Conservation (phyloP, 1,139 yeast species). For the Scheffersomyces titani region DNA sequence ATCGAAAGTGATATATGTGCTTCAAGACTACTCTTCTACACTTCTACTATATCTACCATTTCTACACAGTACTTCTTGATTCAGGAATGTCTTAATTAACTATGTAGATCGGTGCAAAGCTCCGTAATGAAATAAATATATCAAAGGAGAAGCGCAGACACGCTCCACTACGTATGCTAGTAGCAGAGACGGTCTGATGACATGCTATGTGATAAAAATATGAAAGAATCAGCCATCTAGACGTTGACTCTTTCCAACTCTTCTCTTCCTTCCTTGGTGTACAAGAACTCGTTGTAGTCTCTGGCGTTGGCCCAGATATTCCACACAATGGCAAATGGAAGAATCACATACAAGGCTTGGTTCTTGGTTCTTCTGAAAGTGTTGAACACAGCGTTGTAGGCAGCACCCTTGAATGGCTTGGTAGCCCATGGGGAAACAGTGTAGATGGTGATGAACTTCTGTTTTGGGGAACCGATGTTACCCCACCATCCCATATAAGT, state of each 20-base stretch:
- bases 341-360: slow-evolving; percentile 74
- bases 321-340: slow-evolving; percentile 84
- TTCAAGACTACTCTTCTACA: background rate
- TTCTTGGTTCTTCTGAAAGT: slow-evolving; percentile 90
- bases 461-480: slow-evolving; percentile 78
- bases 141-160: background rate
- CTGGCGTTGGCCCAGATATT: slow-evolving; percentile 85
- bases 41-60: background rate
- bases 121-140: background rate
- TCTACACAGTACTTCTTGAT: background rate
- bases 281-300: slow-evolving; percentile 90
- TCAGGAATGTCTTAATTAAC: background rate
- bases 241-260: slow-evolving; percentile 82
- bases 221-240: slow-evolving; percentile 25
- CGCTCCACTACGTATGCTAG: background rate
- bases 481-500: slow-evolving; percentile 99
- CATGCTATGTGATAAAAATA: background rate
- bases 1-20: background rate
- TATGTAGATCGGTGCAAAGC: background rate
- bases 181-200: background rate
- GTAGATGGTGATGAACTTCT: slow-evolving; percentile 83
- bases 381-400: slow-evolving; percentile 88
- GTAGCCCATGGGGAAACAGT: slow-evolving; percentile 93
- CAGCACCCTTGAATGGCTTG: slow-evolving; percentile 85
- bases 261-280: slow-evolving; percentile 97